Evolutionary conservation across 2,329 filamentous ascomycete genomes (phyloP).

Genomic region (Talaromyces piceae): DNA sequence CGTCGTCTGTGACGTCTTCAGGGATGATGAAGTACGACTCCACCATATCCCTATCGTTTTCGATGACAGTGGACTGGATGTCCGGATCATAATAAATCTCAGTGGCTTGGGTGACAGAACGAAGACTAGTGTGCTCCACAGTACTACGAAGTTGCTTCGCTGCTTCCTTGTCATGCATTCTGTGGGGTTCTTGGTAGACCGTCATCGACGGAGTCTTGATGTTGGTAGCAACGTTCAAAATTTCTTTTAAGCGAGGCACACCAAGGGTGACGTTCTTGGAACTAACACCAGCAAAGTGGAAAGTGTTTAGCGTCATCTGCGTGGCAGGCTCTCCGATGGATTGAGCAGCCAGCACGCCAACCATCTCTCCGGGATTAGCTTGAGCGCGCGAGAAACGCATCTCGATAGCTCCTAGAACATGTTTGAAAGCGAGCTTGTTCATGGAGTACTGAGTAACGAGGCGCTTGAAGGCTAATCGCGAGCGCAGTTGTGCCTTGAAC

Average conservation of each 20-base stretch:
- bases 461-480: conserved; percentile 84
- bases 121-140: conserved; percentile 90
- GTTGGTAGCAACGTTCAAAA: conserved; percentile 93
- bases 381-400: conserved; percentile 77
- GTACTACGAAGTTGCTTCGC: conserved; percentile 80
- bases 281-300: conserved; percentile 99
- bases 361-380: conserved; percentile 95
- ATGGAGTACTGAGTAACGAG: conserved; percentile 78
- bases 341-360: conserved; percentile 92
- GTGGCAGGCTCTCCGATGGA: conserved; percentile 98
- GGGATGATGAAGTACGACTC: conserved; percentile 95
- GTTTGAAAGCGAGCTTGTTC: conserved; percentile 86
- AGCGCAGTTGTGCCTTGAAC: conserved; percentile 86
- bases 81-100: conserved; percentile 98
- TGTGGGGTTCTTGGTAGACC: conserved; percentile 65
- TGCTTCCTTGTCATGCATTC: conserved; percentile 61
- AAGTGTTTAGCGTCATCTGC: conserved; percentile 99
- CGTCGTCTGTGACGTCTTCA: conserved; percentile 63
- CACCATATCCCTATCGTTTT: conserved; percentile 85
- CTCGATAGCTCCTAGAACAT: conserved; percentile 84
- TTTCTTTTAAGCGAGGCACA: conserved; percentile 98
- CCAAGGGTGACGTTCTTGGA: conserved; percentile 99
- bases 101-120: conserved; percentile 81
- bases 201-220: conserved; percentile 99
- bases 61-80: conserved; percentile 75